Percentiles rank a stretch among this genome's conserved stretches.
These are phyloP conservation scores for Penicillium sp. DNA, from an alignment of 2,329 filamentous ascomycete genomes.

Conservation along the genomic window DNA sequence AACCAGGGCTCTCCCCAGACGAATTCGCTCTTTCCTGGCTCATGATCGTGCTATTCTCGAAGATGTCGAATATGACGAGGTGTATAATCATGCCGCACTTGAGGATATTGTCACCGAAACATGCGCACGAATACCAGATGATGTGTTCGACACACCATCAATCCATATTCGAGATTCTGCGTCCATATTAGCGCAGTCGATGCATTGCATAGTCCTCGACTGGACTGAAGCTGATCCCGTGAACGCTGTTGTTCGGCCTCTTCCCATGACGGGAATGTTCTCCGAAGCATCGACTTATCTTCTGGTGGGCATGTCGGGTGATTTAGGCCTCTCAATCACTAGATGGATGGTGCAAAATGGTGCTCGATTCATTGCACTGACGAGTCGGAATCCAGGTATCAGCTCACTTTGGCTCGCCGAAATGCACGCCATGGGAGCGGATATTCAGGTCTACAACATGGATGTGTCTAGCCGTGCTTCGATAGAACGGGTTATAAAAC, in stretches of 20 bases:
- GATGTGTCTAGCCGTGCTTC: neutral
- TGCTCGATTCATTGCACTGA: constrained; percentile 29
- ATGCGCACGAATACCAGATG: neutral
- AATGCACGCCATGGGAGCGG: neutral
- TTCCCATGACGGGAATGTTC: constrained; percentile 15
- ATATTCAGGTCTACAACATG: neutral
- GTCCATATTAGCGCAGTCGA: too few species aligned
- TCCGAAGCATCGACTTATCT: constrained; percentile 31
- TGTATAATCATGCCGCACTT: too few species aligned
- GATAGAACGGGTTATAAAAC: neutral
- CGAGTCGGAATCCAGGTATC: constrained; percentile 24
- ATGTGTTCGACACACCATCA: neutral
- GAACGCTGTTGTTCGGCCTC: neutral
- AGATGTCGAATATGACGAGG: too few species aligned
- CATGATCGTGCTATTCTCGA: too few species aligned
- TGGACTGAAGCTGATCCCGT: neutral
- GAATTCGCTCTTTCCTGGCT: too few species aligned
- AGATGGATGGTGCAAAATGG: constrained; percentile 34
- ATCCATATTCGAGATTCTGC: too few species aligned
- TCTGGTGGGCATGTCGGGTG: constrained; percentile 32
- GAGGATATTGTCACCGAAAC: too few species aligned
- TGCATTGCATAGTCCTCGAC: neutral
- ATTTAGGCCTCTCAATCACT: constrained; percentile 31
- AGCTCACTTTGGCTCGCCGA: neutral
- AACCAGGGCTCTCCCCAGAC: too few species aligned